Percentiles rank a stretch among this genome's conserved stretches.
phyloP scores from a whole-genome alignment of 192 early-diverging fungal genomes.

The Chytriomyces sp. region DNA sequence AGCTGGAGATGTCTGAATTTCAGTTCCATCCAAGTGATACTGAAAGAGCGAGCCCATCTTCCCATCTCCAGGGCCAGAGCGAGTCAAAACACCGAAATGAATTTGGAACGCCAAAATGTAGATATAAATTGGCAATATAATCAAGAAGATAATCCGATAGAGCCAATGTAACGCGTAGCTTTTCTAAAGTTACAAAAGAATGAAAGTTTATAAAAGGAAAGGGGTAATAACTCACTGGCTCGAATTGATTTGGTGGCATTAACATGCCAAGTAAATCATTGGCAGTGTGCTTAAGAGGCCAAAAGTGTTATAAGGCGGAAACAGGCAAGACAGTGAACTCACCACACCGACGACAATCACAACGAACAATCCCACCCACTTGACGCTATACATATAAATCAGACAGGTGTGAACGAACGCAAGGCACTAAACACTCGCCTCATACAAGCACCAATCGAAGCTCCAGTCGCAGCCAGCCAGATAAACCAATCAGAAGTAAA shows the following conservation, averaged over 20 bases:
- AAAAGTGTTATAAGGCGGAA: neutral
- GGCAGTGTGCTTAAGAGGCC: constrained; percentile 65
- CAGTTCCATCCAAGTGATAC: constrained; percentile 71
- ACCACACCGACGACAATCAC: constrained; percentile 81
- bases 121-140: constrained; percentile 77
- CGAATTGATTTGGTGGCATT: constrained; percentile 68
- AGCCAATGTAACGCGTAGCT: constrained; percentile 80
- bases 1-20: neutral
- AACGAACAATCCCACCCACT: constrained; percentile 96
- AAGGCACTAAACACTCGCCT: constrained; percentile 61
- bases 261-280: constrained; percentile 87
- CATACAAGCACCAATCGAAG: constrained; percentile 69
- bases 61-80: constrained; percentile 82
- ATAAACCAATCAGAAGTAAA: constrained; percentile 87
- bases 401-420: neutral
- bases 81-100: constrained; percentile 85
- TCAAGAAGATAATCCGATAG: constrained; percentile 75
- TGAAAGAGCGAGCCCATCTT: constrained; percentile 97
- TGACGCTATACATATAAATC: constrained; percentile 60
- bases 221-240: neutral
- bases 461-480: constrained; percentile 83
- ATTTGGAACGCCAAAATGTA: constrained; percentile 82
- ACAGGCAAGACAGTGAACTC: neutral
- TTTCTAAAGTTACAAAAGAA: constrained; percentile 26
- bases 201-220: constrained; percentile 1